phyloP scores from a whole-genome alignment of 257 asterid genomes.

The Haberlea rhodopensis region DNA sequence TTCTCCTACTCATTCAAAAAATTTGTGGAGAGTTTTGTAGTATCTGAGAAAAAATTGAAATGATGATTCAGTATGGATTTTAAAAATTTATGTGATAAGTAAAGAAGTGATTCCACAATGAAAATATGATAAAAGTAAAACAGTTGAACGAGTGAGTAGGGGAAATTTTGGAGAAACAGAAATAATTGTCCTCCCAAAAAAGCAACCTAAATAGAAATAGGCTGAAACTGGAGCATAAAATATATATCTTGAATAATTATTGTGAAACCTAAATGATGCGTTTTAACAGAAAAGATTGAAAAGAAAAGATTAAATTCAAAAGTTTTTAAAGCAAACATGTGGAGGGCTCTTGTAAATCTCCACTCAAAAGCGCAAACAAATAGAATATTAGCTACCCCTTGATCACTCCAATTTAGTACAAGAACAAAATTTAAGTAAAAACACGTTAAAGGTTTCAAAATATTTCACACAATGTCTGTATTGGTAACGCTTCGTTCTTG shows the following conservation, averaged over 20 bases:
- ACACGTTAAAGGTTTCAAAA: neutral
- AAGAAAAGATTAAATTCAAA: neutral
- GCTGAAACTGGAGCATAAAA: neutral
- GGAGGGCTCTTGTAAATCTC: neutral
- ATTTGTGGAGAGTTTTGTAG: conserved; percentile 8
- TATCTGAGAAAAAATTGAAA: too few species aligned
- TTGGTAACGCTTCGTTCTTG: conserved; percentile 12
- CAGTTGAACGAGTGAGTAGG: neutral
- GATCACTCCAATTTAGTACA: neutral
- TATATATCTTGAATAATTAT: too few species aligned
- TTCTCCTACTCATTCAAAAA: conserved; percentile 21
- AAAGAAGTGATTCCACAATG: too few species aligned
- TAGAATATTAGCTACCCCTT: neutral
- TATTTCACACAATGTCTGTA: conserved; percentile 12
- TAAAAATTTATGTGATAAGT: too few species aligned
- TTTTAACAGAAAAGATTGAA: neutral
- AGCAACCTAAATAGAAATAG: neutral
- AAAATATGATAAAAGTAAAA: too few species aligned
- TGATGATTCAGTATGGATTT: too few species aligned
- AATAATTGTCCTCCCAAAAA: neutral
- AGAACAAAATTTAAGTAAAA: neutral
- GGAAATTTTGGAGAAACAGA: neutral
- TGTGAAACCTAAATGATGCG: neutral
- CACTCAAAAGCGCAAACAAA: too few species aligned
- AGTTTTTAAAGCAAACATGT: neutral